phyloP scores from a whole-genome alignment of 176 grass and related monocot genomes.

The Melocanna baccifera region DNA sequence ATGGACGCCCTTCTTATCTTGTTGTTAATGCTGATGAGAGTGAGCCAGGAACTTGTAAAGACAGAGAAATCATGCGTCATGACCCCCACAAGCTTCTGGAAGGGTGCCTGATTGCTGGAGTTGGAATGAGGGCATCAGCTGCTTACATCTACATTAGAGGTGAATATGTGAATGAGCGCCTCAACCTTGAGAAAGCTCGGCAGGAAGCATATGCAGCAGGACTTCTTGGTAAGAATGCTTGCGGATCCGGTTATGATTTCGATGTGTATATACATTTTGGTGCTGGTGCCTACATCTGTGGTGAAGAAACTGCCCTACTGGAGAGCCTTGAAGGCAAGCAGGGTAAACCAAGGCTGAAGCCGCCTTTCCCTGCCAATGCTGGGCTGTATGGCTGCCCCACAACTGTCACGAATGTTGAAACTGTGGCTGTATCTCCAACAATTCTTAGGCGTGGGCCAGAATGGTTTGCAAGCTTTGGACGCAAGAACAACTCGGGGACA shows the following conservation, averaged over 20 bases:
- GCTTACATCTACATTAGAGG: slow-evolving; percentile 97
- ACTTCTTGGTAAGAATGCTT: slow-evolving; percentile 85
- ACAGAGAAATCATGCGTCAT: slow-evolving; percentile 94
- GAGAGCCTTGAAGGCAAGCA: slow-evolving; percentile 94
- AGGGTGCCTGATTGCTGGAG: slow-evolving; percentile 87
- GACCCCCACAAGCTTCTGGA: slow-evolving; percentile 93
- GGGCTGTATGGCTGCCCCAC: slow-evolving; percentile 86
- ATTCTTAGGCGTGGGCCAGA: slow-evolving; percentile 86
- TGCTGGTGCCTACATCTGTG: slow-evolving; percentile 94
- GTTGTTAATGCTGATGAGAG: slow-evolving; percentile 98
- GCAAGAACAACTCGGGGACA: slow-evolving; percentile 84
- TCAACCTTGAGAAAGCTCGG: slow-evolving; percentile 69
- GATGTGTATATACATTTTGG: slow-evolving; percentile 89
- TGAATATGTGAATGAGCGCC: slow-evolving; percentile 88
- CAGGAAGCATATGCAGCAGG: slow-evolving; percentile 86
- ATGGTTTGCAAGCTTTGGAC: slow-evolving; percentile 94
- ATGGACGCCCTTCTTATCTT: slow-evolving; percentile 84
- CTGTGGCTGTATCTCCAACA: slow-evolving; percentile 84
- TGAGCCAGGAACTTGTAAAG: slow-evolving; percentile 93
- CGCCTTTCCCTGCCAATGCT: slow-evolving; percentile 85
- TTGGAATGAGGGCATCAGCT: slow-evolving; percentile 87
- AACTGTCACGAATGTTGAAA: slow-evolving; percentile 93
- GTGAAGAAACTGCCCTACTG: slow-evolving; percentile 91
- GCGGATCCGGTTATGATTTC: slow-evolving; percentile 92
- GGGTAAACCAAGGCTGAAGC: slow-evolving; percentile 86